Evolutionary conservation across 768 basidiomycete genomes (phyloP).

Genomic region (Pulveroboletus sp.): DNA sequence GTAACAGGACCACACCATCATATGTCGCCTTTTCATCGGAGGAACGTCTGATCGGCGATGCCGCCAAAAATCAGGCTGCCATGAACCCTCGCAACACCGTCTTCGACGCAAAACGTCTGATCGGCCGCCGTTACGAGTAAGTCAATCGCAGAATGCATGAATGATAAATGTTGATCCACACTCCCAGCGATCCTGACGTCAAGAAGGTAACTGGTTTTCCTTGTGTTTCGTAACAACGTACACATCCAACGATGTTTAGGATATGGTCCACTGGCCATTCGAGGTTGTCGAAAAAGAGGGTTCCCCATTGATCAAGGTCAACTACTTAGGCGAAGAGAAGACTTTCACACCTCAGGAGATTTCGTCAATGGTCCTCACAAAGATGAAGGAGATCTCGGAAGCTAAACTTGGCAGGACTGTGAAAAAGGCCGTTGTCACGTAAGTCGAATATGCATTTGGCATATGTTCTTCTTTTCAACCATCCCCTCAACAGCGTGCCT

Average conservation of each 20-base stretch:
- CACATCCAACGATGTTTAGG: constrained; percentile 42
- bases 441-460: constrained; percentile 33
- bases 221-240: not conserved
- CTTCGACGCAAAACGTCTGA: constrained; percentile 98
- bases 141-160: constrained; percentile 25
- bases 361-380: constrained; percentile 98
- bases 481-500: constrained; percentile 60
- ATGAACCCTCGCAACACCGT: constrained; percentile 99
- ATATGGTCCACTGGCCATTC: constrained; percentile 97
- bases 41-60: constrained; percentile 98
- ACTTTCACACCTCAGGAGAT: constrained; percentile 98
- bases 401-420: constrained; percentile 98
- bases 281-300: constrained; percentile 95
- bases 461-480: constrained; percentile 3
- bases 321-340: constrained; percentile 93
- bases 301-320: constrained; percentile 93
- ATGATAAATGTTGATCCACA: not conserved
- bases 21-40: constrained; percentile 97
- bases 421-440: constrained; percentile 99
- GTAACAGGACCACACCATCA: constrained; percentile 97
- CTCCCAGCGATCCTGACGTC: constrained; percentile 81
- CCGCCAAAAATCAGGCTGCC: constrained; percentile 97
- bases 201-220: constrained; percentile 56
- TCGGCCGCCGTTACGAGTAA: constrained; percentile 94
- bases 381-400: constrained; percentile 99